Percentiles rank a stretch among this genome's conserved stretches.
Conservation (phyloP, 164 flowering plant genomes). For the Litsea cubeba region DNA sequence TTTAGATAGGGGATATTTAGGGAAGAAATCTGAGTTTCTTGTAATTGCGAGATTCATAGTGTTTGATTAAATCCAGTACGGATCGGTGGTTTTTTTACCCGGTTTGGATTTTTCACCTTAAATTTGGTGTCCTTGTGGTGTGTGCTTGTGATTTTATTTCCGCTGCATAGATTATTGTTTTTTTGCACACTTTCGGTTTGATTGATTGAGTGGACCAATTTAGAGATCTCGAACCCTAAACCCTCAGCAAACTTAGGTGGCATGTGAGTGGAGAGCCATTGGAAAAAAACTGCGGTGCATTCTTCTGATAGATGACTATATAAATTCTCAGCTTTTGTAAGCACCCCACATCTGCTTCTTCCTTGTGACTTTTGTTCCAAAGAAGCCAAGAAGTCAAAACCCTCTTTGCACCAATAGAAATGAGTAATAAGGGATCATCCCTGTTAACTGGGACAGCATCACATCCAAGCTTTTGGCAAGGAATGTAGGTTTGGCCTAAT, state of each 20-base stretch:
- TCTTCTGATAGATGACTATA: slow-evolving; percentile 15
- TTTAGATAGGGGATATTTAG: no score
- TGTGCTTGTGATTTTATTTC: no score
- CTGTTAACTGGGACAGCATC: slow-evolving; percentile 19
- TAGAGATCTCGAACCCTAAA: no score
- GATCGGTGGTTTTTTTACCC: no score
- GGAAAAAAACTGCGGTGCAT: slow-evolving; percentile 57
- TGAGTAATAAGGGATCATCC: slow-evolving; percentile 52
- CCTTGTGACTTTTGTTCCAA: slow-evolving; percentile 26
- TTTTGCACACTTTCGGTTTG: no score
- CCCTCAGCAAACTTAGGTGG: slow-evolving; percentile 62
- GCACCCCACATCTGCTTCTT: slow-evolving; percentile 11
- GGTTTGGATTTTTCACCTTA: no score
- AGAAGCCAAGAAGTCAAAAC: slow-evolving; percentile 87
- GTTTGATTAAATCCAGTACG: no score
- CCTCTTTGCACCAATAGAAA: slow-evolving; percentile 95
- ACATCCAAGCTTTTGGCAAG: slow-evolving; percentile 13
- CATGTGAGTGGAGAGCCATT: slow-evolving; percentile 97
- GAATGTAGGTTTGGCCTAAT: slow-evolving; percentile 13
- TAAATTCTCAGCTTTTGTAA: slow-evolving; percentile 17
- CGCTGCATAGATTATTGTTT: no score
- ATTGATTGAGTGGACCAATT: no score
- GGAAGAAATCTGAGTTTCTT: no score
- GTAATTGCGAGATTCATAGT: no score
- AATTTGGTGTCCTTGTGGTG: no score